A percentile compares a stretch with the other conserved stretches of the same genome.
Conservation (phyloP, 495 filamentous ascomycete genomes). For the Hypoxylon perforatum region DNA sequence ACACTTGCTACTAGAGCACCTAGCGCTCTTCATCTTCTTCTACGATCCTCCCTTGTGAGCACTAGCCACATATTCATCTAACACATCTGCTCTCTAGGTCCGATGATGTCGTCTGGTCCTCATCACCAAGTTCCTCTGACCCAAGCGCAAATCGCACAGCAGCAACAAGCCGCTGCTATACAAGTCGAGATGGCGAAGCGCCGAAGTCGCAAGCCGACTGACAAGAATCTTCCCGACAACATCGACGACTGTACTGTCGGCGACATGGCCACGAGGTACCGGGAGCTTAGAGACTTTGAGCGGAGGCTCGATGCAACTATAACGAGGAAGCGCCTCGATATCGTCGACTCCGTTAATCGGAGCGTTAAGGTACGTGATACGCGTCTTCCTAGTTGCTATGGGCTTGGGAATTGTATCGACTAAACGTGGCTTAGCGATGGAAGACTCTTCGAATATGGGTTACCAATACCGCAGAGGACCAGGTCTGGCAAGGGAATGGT, state of each 20-base stretch:
- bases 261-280: constrained; percentile 84
- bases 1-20: constrained; percentile 3
- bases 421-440: constrained; percentile 63
- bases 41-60: constrained; percentile 7
- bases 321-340: constrained; percentile 91
- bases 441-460: constrained; percentile 94
- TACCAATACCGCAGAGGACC: constrained; percentile 92
- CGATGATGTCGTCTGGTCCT: constrained; percentile 66
- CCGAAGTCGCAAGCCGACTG: constrained; percentile 86
- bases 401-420: constrained; percentile 1
- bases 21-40: constrained; percentile 6
- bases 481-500: constrained; percentile 84
- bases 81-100: constrained; percentile 52
- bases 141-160: constrained; percentile 63
- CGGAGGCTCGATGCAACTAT: constrained; percentile 92
- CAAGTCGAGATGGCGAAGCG: constrained; percentile 76
- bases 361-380: constrained; percentile 70
- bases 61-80: constrained; percentile 24
- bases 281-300: constrained; percentile 85
- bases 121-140: constrained; percentile 61
- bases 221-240: constrained; percentile 92
- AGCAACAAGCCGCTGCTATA: constrained; percentile 64
- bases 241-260: constrained; percentile 82
- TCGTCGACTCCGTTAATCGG: constrained; percentile 83
- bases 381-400: background rate